phyloP scores from a whole-genome alignment of 2,329 filamentous ascomycete genomes.

The Chlorencoelia australis region DNA sequence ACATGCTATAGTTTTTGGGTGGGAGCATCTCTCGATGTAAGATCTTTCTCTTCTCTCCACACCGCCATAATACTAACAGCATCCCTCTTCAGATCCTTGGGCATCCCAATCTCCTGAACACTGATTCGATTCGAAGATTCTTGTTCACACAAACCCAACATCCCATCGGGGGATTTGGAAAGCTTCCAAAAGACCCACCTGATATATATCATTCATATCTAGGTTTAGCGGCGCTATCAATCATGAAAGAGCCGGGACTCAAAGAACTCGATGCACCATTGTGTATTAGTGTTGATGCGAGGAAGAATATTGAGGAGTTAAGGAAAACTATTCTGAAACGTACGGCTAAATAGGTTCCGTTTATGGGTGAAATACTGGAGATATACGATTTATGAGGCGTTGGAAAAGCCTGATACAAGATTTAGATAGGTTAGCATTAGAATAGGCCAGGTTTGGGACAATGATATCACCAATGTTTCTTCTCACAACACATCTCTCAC shows the following conservation, averaged over 20 bases:
- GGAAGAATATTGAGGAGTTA: slow-evolving; percentile 35
- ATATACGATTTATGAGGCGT: too few relatives aligned
- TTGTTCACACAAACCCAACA: slow-evolving; percentile 82
- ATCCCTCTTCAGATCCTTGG: slow-evolving; percentile 41
- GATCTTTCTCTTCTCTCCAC: slow-evolving; percentile 13
- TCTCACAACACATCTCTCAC: too few relatives aligned
- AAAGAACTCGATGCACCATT: slow-evolving; percentile 64
- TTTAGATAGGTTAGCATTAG: too few relatives aligned
- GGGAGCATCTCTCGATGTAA: slow-evolving; percentile 47
- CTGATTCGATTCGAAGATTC: slow-evolving; percentile 58
- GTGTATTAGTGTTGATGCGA: slow-evolving; percentile 58
- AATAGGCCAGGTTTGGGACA: too few relatives aligned
- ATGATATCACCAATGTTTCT: too few relatives aligned
- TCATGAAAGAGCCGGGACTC: slow-evolving; percentile 60
- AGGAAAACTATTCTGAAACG: slow-evolving; percentile 15
- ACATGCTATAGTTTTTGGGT: slow-evolving; percentile 98
- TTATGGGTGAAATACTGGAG: too few relatives aligned
- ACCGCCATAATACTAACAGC: slow-evolving; percentile 17
- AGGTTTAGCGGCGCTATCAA: slow-evolving; percentile 68
- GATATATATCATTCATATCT: slow-evolving; percentile 85
- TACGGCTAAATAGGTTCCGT: too few relatives aligned
- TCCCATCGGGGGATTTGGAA: slow-evolving; percentile 72
- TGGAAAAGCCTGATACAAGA: too few relatives aligned
- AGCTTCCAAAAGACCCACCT: slow-evolving; percentile 55
- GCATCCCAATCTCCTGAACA: slow-evolving; percentile 45